phyloP scores from a whole-genome alignment of 768 basidiomycete genomes.

The Suillus tomentosus region DNA sequence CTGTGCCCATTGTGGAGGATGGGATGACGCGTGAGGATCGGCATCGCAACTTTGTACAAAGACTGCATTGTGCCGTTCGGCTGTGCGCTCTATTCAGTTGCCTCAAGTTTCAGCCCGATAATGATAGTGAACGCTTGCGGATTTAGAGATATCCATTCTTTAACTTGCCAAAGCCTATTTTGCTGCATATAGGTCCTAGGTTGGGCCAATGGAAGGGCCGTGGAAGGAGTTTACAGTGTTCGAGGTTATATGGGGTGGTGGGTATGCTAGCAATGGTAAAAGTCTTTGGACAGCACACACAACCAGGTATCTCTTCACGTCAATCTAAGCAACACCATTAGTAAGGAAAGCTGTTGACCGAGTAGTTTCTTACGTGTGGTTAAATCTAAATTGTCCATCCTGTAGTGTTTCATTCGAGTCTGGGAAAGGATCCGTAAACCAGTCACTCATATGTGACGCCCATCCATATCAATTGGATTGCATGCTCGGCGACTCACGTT shows the following conservation, averaged over 20 bases:
- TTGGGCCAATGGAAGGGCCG: background rate
- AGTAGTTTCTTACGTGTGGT: conserved; percentile 51
- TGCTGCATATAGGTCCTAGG: background rate
- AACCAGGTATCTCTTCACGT: conserved; percentile 50
- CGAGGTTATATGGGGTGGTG: conserved; percentile 17
- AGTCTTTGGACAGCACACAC: conserved; percentile 43
- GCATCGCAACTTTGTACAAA: background rate
- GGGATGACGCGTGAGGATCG: background rate
- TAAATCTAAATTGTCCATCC: conserved; percentile 60
- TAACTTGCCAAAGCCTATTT: background rate
- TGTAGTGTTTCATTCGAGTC: conserved; percentile 73
- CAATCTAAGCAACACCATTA: conserved; percentile 37
- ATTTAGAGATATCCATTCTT: background rate
- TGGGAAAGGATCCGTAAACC: conserved; percentile 59
- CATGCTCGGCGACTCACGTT: conserved; percentile 36
- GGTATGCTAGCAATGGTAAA: conserved; percentile 33
- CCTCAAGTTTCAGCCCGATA: background rate
- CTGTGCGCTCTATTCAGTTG: background rate
- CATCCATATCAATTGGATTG: background rate
- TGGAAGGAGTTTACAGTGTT: conserved; percentile 17
- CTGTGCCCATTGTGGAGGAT: background rate
- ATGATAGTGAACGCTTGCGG: background rate
- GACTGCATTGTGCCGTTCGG: background rate
- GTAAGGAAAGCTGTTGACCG: background rate
- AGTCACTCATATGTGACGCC: conserved; percentile 60